Conservation (phyloP, 345 rosid genomes). For the Erodium maritimum region DNA sequence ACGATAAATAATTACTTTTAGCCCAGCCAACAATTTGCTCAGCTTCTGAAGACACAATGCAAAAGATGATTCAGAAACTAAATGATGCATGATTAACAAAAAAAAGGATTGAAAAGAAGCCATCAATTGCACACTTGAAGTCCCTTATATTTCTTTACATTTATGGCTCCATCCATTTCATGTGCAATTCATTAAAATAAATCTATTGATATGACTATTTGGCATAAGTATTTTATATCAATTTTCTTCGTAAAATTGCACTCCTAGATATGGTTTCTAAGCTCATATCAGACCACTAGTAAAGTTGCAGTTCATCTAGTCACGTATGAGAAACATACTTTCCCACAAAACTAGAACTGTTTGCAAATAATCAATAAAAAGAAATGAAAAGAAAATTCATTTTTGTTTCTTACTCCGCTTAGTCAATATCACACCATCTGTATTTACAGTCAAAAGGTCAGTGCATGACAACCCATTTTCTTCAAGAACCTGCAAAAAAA, state of each 20-base stretch:
- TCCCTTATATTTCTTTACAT: too few relatives aligned
- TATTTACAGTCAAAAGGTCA: slow-evolving; percentile 60
- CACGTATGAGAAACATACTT: neutral
- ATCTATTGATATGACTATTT: too few relatives aligned
- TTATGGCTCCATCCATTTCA: too few relatives aligned
- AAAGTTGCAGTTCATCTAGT: neutral
- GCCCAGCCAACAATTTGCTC: slow-evolving; percentile 98
- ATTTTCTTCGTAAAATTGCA: too few relatives aligned
- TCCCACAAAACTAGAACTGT: neutral
- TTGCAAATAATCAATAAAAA: neutral
- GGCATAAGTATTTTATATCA: too few relatives aligned
- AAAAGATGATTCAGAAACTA: neutral
- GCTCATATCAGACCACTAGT: neutral
- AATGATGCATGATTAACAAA: neutral
- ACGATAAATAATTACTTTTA: slow-evolving; percentile 67
- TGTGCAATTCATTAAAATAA: too few relatives aligned
- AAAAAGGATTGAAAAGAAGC: neutral
- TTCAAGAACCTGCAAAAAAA: slow-evolving; percentile 63
- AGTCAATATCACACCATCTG: slow-evolving; percentile 78
- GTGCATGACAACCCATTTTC: slow-evolving; percentile 71
- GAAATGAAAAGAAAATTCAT: neutral
- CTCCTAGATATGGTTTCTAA: neutral
- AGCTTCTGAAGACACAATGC: slow-evolving; percentile 42
- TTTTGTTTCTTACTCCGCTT: slow-evolving; percentile 54
- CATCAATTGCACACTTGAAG: too few relatives aligned